Conservation (phyloP, 352 stramenopile genomes). For the Phytopythium vexans region DNA sequence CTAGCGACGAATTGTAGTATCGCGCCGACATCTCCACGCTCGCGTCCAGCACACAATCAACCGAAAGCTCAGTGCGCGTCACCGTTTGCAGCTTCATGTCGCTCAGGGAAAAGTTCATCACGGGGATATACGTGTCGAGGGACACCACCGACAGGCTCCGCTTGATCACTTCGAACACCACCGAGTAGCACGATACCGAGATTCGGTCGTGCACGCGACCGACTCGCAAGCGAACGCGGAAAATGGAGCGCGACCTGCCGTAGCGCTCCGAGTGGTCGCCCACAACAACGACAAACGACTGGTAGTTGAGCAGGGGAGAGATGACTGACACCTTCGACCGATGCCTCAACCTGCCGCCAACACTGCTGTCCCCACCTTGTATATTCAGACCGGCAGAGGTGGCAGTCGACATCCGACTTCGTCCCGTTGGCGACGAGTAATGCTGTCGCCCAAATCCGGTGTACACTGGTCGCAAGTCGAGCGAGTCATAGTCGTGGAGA, state of each 20-base stretch:
- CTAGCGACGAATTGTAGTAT: conserved; percentile 87
- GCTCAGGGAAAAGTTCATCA: conserved; percentile 86
- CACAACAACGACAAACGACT: conserved; percentile 61
- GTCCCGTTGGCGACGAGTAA: conserved; percentile 45
- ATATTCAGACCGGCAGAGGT: conserved; percentile 53
- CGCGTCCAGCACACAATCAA: conserved; percentile 64
- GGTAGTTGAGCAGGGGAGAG: conserved; percentile 70
- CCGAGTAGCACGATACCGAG: conserved; percentile 61
- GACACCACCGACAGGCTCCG: conserved; percentile 84
- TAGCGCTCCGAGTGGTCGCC: conserved; percentile 37
- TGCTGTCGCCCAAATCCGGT: conserved; percentile 45
- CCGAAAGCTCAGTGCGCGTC: conserved; percentile 66
- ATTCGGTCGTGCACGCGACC: conserved; percentile 73
- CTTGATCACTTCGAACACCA: conserved; percentile 90
- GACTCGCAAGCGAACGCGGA: conserved; percentile 60
- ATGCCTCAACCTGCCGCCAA: conserved; percentile 15
- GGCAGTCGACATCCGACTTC: conserved; percentile 67
- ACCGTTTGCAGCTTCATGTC: conserved; percentile 78
- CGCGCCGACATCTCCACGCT: conserved; percentile 78
- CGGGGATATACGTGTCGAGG: conserved; percentile 87
- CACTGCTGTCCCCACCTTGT: conserved; percentile 25
- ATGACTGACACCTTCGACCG: conserved; percentile 45
- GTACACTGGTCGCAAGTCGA: conserved; percentile 64
- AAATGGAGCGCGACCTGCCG: conserved; percentile 42
- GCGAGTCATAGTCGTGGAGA: conserved; percentile 49